Percentiles rank a stretch among this genome's conserved stretches.
phyloP scores from a whole-genome alignment of 495 filamentous ascomycete species.

The Daldinia loculata region DNA sequence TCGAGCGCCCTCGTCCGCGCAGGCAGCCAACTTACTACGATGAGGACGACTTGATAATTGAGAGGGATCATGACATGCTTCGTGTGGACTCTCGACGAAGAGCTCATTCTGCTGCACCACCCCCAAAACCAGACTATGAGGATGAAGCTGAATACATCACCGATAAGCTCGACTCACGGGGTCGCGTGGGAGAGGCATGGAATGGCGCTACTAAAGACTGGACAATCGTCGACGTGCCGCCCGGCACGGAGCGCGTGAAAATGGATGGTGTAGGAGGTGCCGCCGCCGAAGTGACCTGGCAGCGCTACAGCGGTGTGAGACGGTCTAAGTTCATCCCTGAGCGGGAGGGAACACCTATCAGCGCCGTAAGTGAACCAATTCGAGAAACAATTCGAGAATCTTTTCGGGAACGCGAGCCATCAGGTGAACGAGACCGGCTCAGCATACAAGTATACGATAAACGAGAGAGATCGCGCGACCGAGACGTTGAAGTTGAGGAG shows the following conservation, averaged over 20 bases:
- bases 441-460: slow-evolving; percentile 58
- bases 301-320: slow-evolving; percentile 77
- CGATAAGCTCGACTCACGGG: slow-evolving; percentile 64
- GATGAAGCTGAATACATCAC: slow-evolving; percentile 76
- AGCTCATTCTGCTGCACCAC: slow-evolving; percentile 60
- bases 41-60: slow-evolving; percentile 55
- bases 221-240: slow-evolving; percentile 81
- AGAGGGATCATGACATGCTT: slow-evolving; percentile 69
- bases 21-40: slow-evolving; percentile 49
- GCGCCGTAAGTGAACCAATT: slow-evolving; percentile 25
- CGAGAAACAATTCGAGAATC: slow-evolving; percentile 17
- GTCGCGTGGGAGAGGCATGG: slow-evolving; percentile 70
- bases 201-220: slow-evolving; percentile 76
- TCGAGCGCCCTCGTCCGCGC: slow-evolving; percentile 45
- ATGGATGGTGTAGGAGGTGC: slow-evolving; percentile 78
- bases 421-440: slow-evolving; percentile 50
- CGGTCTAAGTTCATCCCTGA: slow-evolving; percentile 71
- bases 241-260: slow-evolving; percentile 75
- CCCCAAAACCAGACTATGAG: slow-evolving; percentile 51
- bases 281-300: slow-evolving; percentile 74
- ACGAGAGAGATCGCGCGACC: slow-evolving; percentile 46
- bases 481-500: slow-evolving; percentile 57
- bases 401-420: slow-evolving; percentile 40
- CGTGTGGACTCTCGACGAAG: slow-evolving; percentile 53
- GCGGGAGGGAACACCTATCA: slow-evolving; percentile 49